Evolutionary conservation across 1,139 yeast genomes (phyloP).

Genomic region (Pneumocystis oryctolagi): DNA sequence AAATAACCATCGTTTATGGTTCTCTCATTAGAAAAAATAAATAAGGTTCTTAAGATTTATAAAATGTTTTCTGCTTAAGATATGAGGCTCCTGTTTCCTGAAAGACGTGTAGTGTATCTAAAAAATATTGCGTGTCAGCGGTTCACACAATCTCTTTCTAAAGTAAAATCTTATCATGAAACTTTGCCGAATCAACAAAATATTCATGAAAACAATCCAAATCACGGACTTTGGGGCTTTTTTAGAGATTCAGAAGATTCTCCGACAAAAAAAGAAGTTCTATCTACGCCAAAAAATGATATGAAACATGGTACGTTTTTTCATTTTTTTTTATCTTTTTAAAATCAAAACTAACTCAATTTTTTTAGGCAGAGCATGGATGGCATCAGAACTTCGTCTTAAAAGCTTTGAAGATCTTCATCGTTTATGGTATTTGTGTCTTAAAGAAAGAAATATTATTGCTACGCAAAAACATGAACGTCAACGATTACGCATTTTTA

Average conservation of each 20-base stretch:
- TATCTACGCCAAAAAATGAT: background rate
- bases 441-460: slow-evolving; percentile 68
- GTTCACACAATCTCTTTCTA: background rate
- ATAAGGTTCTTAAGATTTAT: background rate
- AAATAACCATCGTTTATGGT: background rate
- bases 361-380: slow-evolving; percentile 60
- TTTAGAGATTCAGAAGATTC: background rate
- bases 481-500: slow-evolving; percentile 16
- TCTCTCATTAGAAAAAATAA: background rate
- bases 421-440: slow-evolving; percentile 71
- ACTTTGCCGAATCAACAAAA: background rate
- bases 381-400: slow-evolving; percentile 72
- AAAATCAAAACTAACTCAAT: background rate
- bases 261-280: background rate
- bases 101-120: background rate
- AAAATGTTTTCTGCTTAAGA: background rate
- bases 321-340: background rate
- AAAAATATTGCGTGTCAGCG: background rate
- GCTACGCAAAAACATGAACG: slow-evolving; percentile 55
- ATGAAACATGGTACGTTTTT: background rate
- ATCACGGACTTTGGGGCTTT: background rate
- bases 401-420: slow-evolving; percentile 88
- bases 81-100: background rate
- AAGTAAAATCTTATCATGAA: background rate
- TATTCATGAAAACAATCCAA: background rate